Percentiles rank a stretch among this genome's conserved stretches.
phyloP scores from a whole-genome alignment of 2,329 filamentous ascomycete species.

The Boeremia exigua region DNA sequence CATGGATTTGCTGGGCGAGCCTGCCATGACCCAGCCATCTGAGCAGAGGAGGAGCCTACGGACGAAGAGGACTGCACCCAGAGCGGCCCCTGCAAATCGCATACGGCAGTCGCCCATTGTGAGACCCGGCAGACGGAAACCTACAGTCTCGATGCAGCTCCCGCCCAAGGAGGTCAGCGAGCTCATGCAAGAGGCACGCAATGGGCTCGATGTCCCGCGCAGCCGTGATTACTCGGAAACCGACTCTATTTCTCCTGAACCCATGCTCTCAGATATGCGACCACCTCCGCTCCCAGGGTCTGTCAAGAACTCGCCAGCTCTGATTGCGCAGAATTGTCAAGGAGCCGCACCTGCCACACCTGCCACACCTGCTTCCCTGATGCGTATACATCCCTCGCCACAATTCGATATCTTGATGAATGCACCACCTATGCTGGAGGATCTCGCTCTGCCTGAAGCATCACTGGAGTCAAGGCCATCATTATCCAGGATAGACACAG shows the following conservation, averaged over 20 bases:
- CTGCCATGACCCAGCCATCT: constrained; percentile 40
- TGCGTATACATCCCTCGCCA: constrained; percentile 59
- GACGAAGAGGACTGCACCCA: constrained; percentile 58
- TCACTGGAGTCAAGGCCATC: constrained; percentile 57
- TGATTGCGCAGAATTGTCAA: constrained; percentile 56
- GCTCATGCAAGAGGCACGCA: constrained; percentile 47
- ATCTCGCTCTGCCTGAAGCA: constrained; percentile 74
- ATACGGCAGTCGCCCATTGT: constrained; percentile 76
- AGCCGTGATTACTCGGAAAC: constrained; percentile 52
- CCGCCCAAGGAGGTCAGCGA: constrained; percentile 54
- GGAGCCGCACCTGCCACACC: constrained; percentile 60
- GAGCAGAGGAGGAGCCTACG: constrained; percentile 51
- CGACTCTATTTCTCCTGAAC: constrained; percentile 59
- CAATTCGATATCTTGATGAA: constrained; percentile 34
- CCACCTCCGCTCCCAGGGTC: constrained; percentile 70
- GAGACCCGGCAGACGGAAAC: constrained; percentile 64
- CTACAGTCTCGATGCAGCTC: constrained; percentile 52
- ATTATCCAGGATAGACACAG: constrained; percentile 60
- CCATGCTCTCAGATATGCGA: constrained; percentile 58
- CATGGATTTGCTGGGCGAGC: constrained; percentile 52
- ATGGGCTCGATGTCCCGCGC: constrained; percentile 29
- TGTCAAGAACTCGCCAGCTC: constrained; percentile 70
- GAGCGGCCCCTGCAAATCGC: constrained; percentile 51
- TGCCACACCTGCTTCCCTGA: constrained; percentile 86
- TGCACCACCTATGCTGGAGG: constrained; percentile 57